Percentiles rank a stretch among this genome's conserved stretches.
phyloP scores from a whole-genome alignment of 495 filamentous ascomycete genomes.

The Aspergillus asperescens region DNA sequence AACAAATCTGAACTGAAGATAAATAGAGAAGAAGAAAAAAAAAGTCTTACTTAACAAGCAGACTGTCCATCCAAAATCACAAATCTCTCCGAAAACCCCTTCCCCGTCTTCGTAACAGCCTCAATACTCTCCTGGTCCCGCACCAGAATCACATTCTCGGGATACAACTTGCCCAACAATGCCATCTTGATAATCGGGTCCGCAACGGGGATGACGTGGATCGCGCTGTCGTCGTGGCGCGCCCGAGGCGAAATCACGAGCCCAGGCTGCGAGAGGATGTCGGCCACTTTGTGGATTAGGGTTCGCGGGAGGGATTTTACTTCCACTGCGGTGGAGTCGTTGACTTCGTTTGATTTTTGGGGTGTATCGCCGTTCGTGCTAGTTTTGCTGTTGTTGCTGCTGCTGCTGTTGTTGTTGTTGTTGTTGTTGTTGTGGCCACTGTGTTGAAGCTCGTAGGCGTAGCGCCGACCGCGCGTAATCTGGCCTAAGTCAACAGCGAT shows the following conservation, averaged over 20 bases:
- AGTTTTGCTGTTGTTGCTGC: no score
- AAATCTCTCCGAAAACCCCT: conserved; percentile 8
- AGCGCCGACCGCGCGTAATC: background rate
- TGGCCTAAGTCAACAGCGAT: conserved; percentile 2
- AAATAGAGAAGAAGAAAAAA: background rate
- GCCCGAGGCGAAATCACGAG: background rate
- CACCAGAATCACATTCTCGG: conserved; percentile 3
- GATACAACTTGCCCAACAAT: conserved; percentile 1
- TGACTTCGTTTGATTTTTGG: background rate
- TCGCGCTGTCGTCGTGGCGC: background rate
- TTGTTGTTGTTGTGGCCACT: background rate
- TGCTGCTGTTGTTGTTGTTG: no score
- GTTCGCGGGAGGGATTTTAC: background rate
- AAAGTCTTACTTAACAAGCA: background rate
- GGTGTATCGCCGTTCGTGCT: background rate
- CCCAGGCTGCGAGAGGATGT: conserved; percentile 2
- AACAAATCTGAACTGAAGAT: no score
- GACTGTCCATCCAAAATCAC: conserved; percentile 1
- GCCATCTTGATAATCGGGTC: conserved; percentile 6
- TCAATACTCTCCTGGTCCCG: conserved; percentile 1
- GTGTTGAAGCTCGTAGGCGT: conserved; percentile 4
- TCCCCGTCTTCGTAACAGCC: conserved; percentile 1
- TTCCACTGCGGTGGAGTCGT: no score
- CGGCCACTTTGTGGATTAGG: background rate
- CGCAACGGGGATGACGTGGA: conserved; percentile 2